phyloP scores from a whole-genome alignment of 495 filamentous ascomycete genomes.

The Neurospora tetraspora region DNA sequence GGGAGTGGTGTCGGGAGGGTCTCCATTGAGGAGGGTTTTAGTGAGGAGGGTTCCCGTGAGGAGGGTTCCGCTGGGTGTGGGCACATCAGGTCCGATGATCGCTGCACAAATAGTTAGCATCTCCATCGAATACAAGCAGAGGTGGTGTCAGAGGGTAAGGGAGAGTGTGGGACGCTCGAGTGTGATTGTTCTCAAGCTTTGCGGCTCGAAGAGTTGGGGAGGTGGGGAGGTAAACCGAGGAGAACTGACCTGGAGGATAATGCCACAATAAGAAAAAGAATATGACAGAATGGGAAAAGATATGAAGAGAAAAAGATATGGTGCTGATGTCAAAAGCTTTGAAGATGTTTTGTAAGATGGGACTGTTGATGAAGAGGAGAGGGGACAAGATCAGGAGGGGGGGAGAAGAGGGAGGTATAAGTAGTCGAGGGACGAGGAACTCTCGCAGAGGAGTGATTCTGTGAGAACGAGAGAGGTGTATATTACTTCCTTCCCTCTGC shows the following conservation, averaged over 20 bases:
- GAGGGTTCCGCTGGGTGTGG: background rate
- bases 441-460: background rate
- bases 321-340: background rate
- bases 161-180: background rate
- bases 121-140: background rate
- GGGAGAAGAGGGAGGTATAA: background rate
- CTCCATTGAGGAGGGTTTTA: background rate
- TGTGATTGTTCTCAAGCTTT: background rate
- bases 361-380: background rate
- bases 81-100: background rate
- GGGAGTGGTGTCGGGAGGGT: background rate
- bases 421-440: background rate
- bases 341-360: background rate
- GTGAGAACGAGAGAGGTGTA: background rate
- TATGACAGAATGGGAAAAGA: background rate
- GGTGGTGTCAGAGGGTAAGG: background rate
- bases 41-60: background rate
- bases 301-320: background rate
- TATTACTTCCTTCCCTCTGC: background rate
- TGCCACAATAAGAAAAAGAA: background rate
- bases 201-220: background rate
- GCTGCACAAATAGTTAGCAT: background rate
- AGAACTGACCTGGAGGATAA: background rate
- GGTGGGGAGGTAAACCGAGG: background rate
- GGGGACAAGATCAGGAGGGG: background rate